A percentile compares a stretch with the other conserved stretches of the same genome.
These are phyloP conservation scores for Aspergillus sojae DNA, from an alignment of 2,329 filamentous ascomycete species.

Conservation along the genomic window DNA sequence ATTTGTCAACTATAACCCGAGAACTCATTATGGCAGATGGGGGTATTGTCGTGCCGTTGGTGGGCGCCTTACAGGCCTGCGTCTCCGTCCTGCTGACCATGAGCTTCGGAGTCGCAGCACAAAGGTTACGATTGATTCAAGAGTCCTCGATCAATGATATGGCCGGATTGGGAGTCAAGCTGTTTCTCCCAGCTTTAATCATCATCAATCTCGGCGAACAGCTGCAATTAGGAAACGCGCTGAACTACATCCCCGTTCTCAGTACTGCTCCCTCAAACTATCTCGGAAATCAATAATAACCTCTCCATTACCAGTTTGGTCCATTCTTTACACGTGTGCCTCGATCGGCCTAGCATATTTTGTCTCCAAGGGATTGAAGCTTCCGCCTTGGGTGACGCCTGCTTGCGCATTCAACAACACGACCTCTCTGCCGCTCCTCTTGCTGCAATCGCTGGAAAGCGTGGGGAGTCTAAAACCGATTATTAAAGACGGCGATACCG, in stretches of 20 bases:
- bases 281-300: background rate
- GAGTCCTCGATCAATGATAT: conserved; percentile 54
- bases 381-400: conserved; percentile 57
- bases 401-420: conserved; percentile 62
- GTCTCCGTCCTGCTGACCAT: conserved; percentile 59
- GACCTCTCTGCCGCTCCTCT: conserved; percentile 55
- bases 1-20: background rate
- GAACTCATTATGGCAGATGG: conserved; percentile 12
- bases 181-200: conserved; percentile 58
- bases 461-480: conserved; percentile 61
- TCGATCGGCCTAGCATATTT: conserved; percentile 53
- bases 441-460: conserved; percentile 55
- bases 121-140: conserved; percentile 54
- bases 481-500: conserved; percentile 46
- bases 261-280: conserved; percentile 32
- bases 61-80: conserved; percentile 59
- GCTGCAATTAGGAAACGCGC: conserved; percentile 49
- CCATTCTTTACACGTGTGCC: conserved; percentile 52
- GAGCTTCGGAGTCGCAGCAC: conserved; percentile 53
- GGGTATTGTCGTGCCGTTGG: conserved; percentile 40
- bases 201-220: conserved; percentile 58
- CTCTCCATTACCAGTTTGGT: conserved; percentile 48
- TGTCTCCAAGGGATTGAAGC: conserved; percentile 49
- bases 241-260: conserved; percentile 53
- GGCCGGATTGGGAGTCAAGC: conserved; percentile 54